A percentile compares a stretch with the other conserved stretches of the same genome.
phyloP scores from a whole-genome alignment of 2,329 filamentous ascomycete species.

The Sphaerulina musiva region DNA sequence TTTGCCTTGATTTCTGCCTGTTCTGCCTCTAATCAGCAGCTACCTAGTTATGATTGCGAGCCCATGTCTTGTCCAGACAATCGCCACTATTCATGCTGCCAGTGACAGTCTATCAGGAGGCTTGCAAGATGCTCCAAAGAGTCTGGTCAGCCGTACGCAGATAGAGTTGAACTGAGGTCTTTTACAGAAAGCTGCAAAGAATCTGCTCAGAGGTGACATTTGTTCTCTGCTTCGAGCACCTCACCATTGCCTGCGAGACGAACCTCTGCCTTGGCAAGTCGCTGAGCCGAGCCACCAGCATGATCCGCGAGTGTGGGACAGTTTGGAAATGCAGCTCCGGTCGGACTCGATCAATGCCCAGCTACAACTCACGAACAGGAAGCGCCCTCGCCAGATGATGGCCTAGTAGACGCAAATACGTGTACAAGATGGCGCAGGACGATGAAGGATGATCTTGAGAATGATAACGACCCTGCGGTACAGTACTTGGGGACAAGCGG shows the following conservation, averaged over 20 bases:
- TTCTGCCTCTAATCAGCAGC: neutral
- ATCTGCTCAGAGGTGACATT: neutral
- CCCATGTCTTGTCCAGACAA: neutral
- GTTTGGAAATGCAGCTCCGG: neutral
- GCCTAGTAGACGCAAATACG: neutral
- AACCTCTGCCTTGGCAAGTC: neutral
- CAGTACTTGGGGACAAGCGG: neutral
- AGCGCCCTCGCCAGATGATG: conserved; percentile 4
- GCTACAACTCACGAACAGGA: neutral
- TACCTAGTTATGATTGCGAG: neutral
- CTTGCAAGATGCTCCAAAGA: neutral
- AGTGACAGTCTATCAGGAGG: neutral
- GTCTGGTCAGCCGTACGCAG: neutral
- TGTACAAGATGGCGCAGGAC: neutral
- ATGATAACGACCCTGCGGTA: neutral
- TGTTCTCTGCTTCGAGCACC: neutral
- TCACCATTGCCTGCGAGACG: conserved; percentile 4
- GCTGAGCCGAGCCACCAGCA: neutral
- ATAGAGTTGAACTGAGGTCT: neutral
- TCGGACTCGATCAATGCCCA: neutral
- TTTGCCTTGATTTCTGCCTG: too few relatives aligned
- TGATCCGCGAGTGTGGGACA: too few relatives aligned
- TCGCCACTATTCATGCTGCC: conserved; percentile 2
- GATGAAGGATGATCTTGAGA: neutral
- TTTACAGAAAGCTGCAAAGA: neutral